Conservation (phyloP, 345 rosid genomes). For the Noccaea bulbosa region DNA sequence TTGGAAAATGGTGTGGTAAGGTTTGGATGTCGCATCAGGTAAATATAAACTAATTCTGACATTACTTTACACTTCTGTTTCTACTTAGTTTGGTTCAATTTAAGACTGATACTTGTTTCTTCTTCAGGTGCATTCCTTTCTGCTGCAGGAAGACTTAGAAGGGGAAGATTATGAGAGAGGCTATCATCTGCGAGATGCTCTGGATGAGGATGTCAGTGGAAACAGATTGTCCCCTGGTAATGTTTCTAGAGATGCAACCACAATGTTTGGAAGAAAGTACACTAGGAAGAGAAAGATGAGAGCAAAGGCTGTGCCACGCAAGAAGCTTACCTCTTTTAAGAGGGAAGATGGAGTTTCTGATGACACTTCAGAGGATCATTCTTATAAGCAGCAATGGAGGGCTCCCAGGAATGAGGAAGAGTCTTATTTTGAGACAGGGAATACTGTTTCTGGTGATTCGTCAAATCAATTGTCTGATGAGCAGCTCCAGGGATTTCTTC, state of each 20-base stretch:
- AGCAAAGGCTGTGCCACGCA: slow-evolving; percentile 48
- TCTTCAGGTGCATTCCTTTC: slow-evolving; percentile 75
- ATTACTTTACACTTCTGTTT: slow-evolving; percentile 12
- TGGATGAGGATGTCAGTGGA: slow-evolving; percentile 55
- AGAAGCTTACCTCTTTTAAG: slow-evolving; percentile 51
- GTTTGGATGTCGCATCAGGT: slow-evolving; percentile 99
- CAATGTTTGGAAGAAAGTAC: slow-evolving; percentile 53
- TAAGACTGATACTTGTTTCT: slow-evolving; percentile 45
- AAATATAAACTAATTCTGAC: neutral
- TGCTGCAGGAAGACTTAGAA: slow-evolving; percentile 56
- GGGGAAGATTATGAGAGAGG: slow-evolving; percentile 63
- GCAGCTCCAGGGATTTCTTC: slow-evolving; percentile 39
- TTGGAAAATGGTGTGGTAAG: slow-evolving; percentile 96
- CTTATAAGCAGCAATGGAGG: slow-evolving; percentile 50
- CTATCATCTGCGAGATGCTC: slow-evolving; percentile 40
- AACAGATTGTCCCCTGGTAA: slow-evolving; percentile 42
- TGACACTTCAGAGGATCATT: slow-evolving; percentile 54
- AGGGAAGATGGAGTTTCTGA: slow-evolving; percentile 59
- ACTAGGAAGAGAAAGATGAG: slow-evolving; percentile 68
- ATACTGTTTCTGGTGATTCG: slow-evolving; percentile 49
- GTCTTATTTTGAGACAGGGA: slow-evolving; percentile 51
- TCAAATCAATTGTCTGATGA: slow-evolving; percentile 48
- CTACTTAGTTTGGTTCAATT: neutral
- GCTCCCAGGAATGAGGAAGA: slow-evolving; percentile 49
- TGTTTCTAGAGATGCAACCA: slow-evolving; percentile 43